phyloP scores from a whole-genome alignment of 768 basidiomycete species.

The Naganishia antarctica region DNA sequence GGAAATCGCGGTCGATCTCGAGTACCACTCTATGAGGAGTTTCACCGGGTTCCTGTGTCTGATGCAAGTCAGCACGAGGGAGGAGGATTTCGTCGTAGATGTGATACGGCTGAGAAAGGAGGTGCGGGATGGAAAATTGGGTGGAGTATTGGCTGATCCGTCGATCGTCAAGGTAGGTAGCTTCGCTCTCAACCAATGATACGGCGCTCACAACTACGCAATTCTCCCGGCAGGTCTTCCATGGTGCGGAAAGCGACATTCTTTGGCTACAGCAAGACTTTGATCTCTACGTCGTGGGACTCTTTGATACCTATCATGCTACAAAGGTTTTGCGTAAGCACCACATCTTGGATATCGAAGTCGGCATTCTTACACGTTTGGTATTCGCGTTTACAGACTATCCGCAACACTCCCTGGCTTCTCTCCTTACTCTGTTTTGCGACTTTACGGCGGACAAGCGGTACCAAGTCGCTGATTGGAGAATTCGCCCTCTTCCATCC shows the following conservation, averaged over 20 bases:
- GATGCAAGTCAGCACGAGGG: conserved; percentile 65
- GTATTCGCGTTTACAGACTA: conserved; percentile 57
- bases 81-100: conserved; percentile 83
- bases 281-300: conserved; percentile 82
- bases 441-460: conserved; percentile 88
- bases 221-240: conserved; percentile 55
- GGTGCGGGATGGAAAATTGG: conserved; percentile 59
- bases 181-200: too few relatives aligned
- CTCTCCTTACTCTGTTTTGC: conserved; percentile 80
- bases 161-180: conserved; percentile 62
- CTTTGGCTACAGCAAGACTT: conserved; percentile 96
- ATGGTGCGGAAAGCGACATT: conserved; percentile 90
- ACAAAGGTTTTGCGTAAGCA: conserved; percentile 72
- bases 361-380: not conserved
- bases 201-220: too few relatives aligned
- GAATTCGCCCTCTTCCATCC: conserved; percentile 76
- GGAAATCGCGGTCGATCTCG: conserved; percentile 89
- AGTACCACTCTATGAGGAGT: conserved; percentile 83
- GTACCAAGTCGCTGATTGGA: conserved; percentile 96
- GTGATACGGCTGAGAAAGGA: conserved; percentile 68
- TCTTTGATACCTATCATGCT: conserved; percentile 97
- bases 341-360: not conserved
- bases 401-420: conserved; percentile 74
- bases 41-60: conserved; percentile 84
- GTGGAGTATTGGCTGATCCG: conserved; percentile 80